Base-by-base conservation (phyloP, 2,329 filamentous ascomycete genomes). In the Aspergillus pseudoglaucus region DNA sequence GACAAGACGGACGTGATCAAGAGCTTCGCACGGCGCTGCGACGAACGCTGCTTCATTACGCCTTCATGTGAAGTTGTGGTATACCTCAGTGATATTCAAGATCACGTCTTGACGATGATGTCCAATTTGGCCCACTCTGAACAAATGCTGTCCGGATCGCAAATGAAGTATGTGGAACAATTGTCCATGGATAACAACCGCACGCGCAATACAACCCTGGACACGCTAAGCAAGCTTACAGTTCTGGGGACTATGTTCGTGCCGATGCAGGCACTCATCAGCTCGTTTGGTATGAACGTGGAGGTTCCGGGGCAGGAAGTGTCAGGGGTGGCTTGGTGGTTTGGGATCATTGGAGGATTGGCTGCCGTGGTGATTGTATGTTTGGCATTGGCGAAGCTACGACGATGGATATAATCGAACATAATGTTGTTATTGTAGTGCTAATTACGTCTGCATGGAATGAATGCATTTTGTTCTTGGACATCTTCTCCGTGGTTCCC, bases 31-130 rank as follows among this genome's bases (percentile, higher is more conserved):
- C 96, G 96, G 73, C 88, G 91, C 47, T 96, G 91, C 79, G 96
- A 95, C 65, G 88, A 91, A 73, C 84, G 87, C 54, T 87, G 95
- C 40, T 91, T 90, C 1, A 88, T 91, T 5, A 85, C 89, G 17
- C 90, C 90, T 73, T 90, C 40, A 12, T 42, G 22, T 7, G 40
- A 96, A 62, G 94, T 97, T 52, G 90, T 88, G 18, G 80, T 96
- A 61, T 96, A 96, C 64, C 81, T 97, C 25, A 88, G 88, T 59
- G 91, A 97, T 70, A 95, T 96, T 53, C 90, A 96, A 68, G 91
- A 97, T 69, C 91, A 97, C 77, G 90, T 96, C 47, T 86, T 96
- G 50, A 96, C 91, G 32, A 96, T 96, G 90, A 91, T 95, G 78
- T 89, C 86, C 59, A 96, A 93, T 68, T 71, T 97, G 53, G 82